Evolutionary conservation across 257 asterid genomes (phyloP), one percentile per base, ranked within the genome.

Genomic region (Solanum boliviense): DNA sequence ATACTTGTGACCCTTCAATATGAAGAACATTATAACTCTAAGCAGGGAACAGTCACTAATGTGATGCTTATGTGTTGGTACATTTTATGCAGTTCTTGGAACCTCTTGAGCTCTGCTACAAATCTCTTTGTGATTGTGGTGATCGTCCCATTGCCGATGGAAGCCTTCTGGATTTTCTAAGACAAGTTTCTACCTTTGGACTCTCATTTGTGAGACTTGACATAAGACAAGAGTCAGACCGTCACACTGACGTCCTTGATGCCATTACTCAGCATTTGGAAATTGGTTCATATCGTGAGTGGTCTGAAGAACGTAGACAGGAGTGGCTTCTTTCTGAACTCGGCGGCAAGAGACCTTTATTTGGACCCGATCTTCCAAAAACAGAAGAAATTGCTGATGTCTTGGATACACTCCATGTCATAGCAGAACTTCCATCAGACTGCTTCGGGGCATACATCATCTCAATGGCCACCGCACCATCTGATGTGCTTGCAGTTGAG

Each of bases 171-270:
- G 94, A 92, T 91, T 92, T 92, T 86, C 92, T 92, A 60, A 89
- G 94, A 84, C 94, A 92, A 92, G 94, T 92, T 84, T 92, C 94
- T 41, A 92, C 92, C 81, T 92, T 92, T 84, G 94, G 94, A 13
- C 90, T 92, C 86, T 92, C 94, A n/a, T 91, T 92, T 86, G 94
- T 92, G 74, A 88, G 86, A 73, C 91, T 92, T 60, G 94, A 92
- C 84, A 92, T 92, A 68, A 87, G 94, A 44, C 94, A 92, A 89
- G 94, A 92, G 87, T 92, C 94, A 35, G 94, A 92, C 87, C 72
- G 94, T 16, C 94, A 92, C 88, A 91, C 93, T 60, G 93, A 92
- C 87, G 94, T 92, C 56, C 89, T 92, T 21, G 92, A 92, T 38
- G 93, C 93, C 73, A 88, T 92, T 70, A 91, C 94, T 18, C 89